Evolutionary conservation across 1,284 basidiomycete species (phyloP).

Genomic region (Cryptococcus neoformans): DNA sequence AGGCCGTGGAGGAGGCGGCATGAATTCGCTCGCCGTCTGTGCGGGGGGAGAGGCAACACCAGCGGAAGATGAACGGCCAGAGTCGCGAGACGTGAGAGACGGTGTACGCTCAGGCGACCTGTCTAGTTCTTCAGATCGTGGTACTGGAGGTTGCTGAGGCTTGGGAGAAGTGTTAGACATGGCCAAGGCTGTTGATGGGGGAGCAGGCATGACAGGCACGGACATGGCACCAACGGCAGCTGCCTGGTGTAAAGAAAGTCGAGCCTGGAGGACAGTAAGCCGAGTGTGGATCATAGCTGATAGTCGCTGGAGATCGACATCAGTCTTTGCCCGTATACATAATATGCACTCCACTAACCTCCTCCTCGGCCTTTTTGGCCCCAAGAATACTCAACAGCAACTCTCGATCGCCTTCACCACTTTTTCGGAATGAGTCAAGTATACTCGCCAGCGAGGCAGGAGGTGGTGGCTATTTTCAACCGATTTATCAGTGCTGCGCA

Average conservation of each 20-base stretch:
- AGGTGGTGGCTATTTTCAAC: slow-evolving; percentile 43
- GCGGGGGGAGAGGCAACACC: slow-evolving; percentile 8
- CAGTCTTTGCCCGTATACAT: background rate
- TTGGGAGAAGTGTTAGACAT: background rate
- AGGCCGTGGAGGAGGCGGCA: slow-evolving; percentile 9
- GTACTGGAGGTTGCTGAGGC: background rate
- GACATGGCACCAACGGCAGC: slow-evolving; percentile 16
- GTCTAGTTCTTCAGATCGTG: background rate
- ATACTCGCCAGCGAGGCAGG: slow-evolving; percentile 79
- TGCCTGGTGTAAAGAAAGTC: slow-evolving; percentile 34
- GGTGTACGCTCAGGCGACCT: slow-evolving; percentile 14
- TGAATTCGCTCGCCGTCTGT: background rate
- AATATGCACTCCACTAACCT: slow-evolving; percentile 54
- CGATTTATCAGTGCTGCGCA: too few species aligned
- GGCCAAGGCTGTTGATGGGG: too few species aligned
- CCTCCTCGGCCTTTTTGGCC: slow-evolving; percentile 84
- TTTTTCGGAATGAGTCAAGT: slow-evolving; percentile 72
- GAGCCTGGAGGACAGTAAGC: slow-evolving; percentile 45
- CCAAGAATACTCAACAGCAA: slow-evolving; percentile 82
- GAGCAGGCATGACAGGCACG: background rate
- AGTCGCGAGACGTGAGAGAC: slow-evolving; percentile 16
- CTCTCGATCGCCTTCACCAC: slow-evolving; percentile 83
- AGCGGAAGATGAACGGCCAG: slow-evolving; percentile 4
- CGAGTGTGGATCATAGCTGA: slow-evolving; percentile 46
- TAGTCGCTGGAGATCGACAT: slow-evolving; percentile 26